A percentile compares a stretch with the other conserved stretches of the same genome.
phyloP scores from a whole-genome alignment of 208 protist genomes.

The Crithidia acanthocephali region DNA sequence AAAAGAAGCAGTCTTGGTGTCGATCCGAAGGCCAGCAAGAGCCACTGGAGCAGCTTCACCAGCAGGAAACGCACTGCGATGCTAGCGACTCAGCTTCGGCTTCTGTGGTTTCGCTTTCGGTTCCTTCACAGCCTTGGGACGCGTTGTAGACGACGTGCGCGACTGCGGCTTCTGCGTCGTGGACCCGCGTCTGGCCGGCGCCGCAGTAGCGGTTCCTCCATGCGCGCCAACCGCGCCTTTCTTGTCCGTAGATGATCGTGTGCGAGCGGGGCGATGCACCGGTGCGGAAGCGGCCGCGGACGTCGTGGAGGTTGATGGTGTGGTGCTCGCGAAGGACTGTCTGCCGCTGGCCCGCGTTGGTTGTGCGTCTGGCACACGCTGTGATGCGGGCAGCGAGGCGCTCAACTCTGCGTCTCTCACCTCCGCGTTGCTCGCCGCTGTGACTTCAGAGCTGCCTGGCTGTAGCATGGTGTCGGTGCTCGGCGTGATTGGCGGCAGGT shows the following conservation, averaged over 20 bases:
- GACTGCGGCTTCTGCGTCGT: conserved; percentile 14
- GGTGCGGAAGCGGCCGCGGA: background rate
- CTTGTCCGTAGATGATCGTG: conserved; percentile 1
- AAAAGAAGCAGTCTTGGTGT: too few relatives aligned
- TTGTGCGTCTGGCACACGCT: background rate
- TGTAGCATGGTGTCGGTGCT: conserved; percentile 15
- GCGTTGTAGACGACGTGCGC: conserved; percentile 8
- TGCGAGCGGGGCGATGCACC: background rate
- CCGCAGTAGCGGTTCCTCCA: background rate
- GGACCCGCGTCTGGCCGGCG: conserved; percentile 4
- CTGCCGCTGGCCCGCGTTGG: too few relatives aligned
- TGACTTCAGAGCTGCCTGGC: conserved; percentile 5
- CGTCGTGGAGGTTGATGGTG: background rate
- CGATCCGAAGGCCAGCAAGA: conserved; percentile 2
- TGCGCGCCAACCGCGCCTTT: background rate
- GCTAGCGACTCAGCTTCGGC: conserved; percentile 18
- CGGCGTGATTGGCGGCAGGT: conserved; percentile 29
- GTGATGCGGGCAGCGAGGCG: background rate
- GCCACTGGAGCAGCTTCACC: background rate
- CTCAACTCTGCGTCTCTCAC: background rate
- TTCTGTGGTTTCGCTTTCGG: conserved; percentile 23
- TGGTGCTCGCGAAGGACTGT: background rate
- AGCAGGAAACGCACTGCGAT: background rate
- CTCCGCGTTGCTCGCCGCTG: background rate
- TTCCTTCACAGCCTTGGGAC: background rate